A percentile compares a stretch with the other conserved stretches of the same genome.
These are phyloP conservation scores for Lachancea mirantina DNA, from an alignment of 805 yeast species.

Conservation along the genomic window DNA sequence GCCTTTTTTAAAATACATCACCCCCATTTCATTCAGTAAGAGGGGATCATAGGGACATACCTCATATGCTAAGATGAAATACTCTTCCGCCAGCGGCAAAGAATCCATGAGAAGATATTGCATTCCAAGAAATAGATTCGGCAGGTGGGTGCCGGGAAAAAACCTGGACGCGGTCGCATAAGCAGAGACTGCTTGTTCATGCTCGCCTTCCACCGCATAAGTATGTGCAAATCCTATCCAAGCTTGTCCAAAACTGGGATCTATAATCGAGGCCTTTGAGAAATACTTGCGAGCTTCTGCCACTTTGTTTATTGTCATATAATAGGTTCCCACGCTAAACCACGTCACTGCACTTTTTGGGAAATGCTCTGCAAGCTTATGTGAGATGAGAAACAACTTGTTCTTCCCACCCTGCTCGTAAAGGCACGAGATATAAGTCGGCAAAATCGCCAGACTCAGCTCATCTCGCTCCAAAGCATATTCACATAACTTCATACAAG, in stretches of 20 bases:
- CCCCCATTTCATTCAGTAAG: constrained; percentile 86
- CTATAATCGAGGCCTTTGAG: constrained; percentile 79
- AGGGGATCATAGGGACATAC: constrained; percentile 84
- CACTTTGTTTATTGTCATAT: constrained; percentile 62
- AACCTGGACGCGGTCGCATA: constrained; percentile 91
- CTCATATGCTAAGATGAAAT: constrained; percentile 63
- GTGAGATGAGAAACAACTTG: constrained; percentile 72
- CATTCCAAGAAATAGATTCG: constrained; percentile 89
- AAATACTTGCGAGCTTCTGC: constrained; percentile 82
- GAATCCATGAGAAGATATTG: constrained; percentile 88
- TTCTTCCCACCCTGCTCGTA: constrained; percentile 80
- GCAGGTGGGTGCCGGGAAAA: constrained; percentile 86
- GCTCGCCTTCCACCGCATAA: constrained; percentile 97
- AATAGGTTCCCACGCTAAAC: constrained; percentile 89
- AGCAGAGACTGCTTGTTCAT: constrained; percentile 96
- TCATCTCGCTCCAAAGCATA: constrained; percentile 48
- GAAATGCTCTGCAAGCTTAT: constrained; percentile 75
- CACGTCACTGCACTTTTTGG: constrained; percentile 81
- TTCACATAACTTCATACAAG: constrained; percentile 72
- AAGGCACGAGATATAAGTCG: constrained; percentile 74
- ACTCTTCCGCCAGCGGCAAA: constrained; percentile 77
- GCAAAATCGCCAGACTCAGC: constrained; percentile 62
- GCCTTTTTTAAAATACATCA: constrained; percentile 71
- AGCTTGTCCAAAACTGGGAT: constrained; percentile 88
- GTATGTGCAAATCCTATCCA: constrained; percentile 99